phyloP scores from a whole-genome alignment of 2,329 filamentous ascomycete genomes.

The Colletotrichum higginsianum region DNA sequence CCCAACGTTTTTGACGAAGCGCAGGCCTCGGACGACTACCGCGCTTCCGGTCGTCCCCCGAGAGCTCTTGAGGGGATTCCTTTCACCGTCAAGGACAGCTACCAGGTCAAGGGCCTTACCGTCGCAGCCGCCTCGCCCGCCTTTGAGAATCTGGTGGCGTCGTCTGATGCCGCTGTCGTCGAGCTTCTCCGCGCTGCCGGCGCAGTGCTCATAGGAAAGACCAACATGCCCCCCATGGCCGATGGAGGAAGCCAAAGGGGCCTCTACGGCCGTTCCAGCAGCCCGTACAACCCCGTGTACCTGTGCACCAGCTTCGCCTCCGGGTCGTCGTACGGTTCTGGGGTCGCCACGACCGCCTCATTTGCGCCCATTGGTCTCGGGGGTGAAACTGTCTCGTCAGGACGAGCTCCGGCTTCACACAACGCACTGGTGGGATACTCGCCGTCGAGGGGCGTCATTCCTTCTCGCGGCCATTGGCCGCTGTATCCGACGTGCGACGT shows the following conservation, averaged over 20 bases:
- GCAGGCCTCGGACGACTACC: slow-evolving; percentile 47
- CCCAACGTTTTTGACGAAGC: slow-evolving; percentile 47
- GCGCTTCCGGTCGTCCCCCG: slow-evolving; percentile 42
- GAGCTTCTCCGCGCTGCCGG: slow-evolving; percentile 62
- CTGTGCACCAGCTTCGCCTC: slow-evolving; percentile 67
- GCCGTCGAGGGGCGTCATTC: slow-evolving; percentile 64
- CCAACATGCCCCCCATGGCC: slow-evolving; percentile 72
- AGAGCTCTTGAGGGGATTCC: slow-evolving; percentile 67
- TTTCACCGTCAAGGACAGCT: slow-evolving; percentile 71
- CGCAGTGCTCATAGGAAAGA: slow-evolving; percentile 66
- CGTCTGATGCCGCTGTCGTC: slow-evolving; percentile 67
- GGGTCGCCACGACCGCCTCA: slow-evolving; percentile 61
- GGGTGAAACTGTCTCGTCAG: slow-evolving; percentile 67
- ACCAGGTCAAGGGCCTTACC: slow-evolving; percentile 67
- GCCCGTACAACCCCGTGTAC: slow-evolving; percentile 65
- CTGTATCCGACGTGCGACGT: slow-evolving; percentile 69
- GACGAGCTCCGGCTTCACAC: slow-evolving; percentile 66
- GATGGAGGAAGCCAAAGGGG: slow-evolving; percentile 69
- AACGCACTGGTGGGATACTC: slow-evolving; percentile 68
- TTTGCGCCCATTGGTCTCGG: slow-evolving; percentile 67
- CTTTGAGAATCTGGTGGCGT: slow-evolving; percentile 64
- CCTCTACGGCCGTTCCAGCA: slow-evolving; percentile 66
- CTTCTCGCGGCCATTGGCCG: slow-evolving; percentile 65
- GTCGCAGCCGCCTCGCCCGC: slow-evolving; percentile 69
- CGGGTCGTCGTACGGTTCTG: slow-evolving; percentile 69